Evolutionary conservation across 2,329 filamentous ascomycete species (phyloP).

Genomic region (Paecilomyces variotii): DNA sequence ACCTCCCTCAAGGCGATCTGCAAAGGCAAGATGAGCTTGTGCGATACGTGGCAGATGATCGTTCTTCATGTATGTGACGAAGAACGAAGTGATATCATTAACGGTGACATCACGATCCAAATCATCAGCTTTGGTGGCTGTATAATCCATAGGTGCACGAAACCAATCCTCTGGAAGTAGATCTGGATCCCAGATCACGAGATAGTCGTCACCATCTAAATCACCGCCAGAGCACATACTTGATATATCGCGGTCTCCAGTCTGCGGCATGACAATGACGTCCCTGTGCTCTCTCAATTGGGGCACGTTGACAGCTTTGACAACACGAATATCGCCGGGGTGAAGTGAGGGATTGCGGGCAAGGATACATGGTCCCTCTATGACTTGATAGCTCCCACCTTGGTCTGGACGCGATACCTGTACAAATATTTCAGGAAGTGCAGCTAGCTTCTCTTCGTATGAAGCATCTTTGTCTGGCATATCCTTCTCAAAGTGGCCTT

Average conservation of each 20-base stretch:
- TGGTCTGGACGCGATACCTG: slow-evolving; percentile 60
- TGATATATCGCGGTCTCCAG: slow-evolving; percentile 73
- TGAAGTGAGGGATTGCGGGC: slow-evolving; percentile 92
- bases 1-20: slow-evolving; percentile 56
- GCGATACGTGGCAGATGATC: slow-evolving; percentile 75
- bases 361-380: slow-evolving; percentile 72
- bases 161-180: slow-evolving; percentile 67
- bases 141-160: slow-evolving; percentile 68
- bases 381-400: slow-evolving; percentile 50
- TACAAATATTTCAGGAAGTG: slow-evolving; percentile 79
- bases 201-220: slow-evolving; percentile 90
- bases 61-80: slow-evolving; percentile 88
- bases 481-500: slow-evolving; percentile 58
- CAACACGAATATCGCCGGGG: slow-evolving; percentile 82
- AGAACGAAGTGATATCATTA: slow-evolving; percentile 72
- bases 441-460: slow-evolving; percentile 37
- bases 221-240: slow-evolving; percentile 97
- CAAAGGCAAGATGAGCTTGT: slow-evolving; percentile 67
- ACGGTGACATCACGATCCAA: slow-evolving; percentile 58
- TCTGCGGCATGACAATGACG: slow-evolving; percentile 79
- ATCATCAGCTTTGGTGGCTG: slow-evolving; percentile 47
- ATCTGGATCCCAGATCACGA: slow-evolving; percentile 80
- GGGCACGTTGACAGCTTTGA: slow-evolving; percentile 69
- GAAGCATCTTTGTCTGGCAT: slow-evolving; percentile 24
- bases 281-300: slow-evolving; percentile 70